Conservation (phyloP, 2,329 filamentous ascomycete genomes). For the Magnaporthales sp. region DNA sequence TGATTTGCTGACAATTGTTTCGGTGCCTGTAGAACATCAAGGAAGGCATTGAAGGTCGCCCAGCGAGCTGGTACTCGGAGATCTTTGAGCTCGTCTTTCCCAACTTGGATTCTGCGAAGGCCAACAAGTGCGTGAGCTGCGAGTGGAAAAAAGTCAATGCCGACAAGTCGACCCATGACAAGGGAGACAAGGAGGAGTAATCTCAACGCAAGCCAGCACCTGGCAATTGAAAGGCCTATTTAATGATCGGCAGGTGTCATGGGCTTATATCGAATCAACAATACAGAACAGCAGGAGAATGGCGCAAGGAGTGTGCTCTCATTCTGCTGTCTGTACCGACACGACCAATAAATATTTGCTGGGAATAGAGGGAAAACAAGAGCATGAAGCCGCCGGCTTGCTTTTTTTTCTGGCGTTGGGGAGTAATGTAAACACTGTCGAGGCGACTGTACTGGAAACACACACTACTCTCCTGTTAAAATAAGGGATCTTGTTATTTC, state of each 20-base stretch:
- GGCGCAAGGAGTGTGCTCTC: background rate
- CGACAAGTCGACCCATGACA: conserved; percentile 40
- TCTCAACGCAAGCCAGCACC: background rate
- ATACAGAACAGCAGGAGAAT: background rate
- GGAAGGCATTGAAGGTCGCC: conserved; percentile 83
- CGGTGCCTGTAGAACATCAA: conserved; percentile 75
- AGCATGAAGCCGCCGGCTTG: background rate
- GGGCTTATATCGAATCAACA: background rate
- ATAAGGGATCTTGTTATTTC: background rate
- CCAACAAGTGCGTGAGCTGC: conserved; percentile 63
- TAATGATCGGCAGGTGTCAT: background rate
- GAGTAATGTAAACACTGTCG: background rate
- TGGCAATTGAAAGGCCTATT: background rate
- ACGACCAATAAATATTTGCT: background rate
- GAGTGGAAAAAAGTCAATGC: conserved; percentile 42
- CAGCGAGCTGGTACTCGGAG: conserved; percentile 88
- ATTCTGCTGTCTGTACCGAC: background rate
- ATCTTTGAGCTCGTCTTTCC: conserved; percentile 90
- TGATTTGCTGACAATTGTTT: background rate
- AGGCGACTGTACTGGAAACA: background rate
- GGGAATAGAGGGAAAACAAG: background rate
- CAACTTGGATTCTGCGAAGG: conserved; percentile 62
- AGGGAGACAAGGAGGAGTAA: conserved; percentile 43
- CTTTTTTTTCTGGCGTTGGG: background rate
- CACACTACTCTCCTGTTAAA: background rate